Percentiles rank a stretch among this genome's conserved stretches.
Conservation (phyloP, 352 stramenopile species). For the Phytophthora pisi region DNA sequence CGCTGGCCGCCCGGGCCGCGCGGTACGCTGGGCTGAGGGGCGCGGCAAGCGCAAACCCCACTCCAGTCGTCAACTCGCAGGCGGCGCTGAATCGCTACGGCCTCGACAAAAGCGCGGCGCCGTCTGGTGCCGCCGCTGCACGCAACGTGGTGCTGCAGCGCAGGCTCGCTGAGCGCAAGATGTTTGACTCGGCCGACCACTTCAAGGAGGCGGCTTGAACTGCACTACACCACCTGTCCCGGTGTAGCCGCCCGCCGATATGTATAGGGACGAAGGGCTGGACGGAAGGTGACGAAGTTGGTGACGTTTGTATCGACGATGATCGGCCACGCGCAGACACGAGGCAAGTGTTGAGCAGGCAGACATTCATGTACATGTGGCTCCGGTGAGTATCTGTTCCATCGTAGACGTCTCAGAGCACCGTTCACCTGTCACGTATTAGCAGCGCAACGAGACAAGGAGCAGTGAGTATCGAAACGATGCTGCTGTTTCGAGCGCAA, state of each 20-base stretch:
- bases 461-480: too few species aligned
- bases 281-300: slow-evolving; percentile 6
- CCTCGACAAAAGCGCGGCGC: slow-evolving; percentile 28
- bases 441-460: too few species aligned
- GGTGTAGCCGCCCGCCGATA: neutral
- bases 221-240: neutral
- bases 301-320: slow-evolving; percentile 24
- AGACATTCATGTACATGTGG: neutral
- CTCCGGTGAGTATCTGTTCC: too few species aligned
- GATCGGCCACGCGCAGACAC: neutral
- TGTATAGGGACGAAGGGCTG: slow-evolving; percentile 1
- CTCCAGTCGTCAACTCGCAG: slow-evolving; percentile 7
- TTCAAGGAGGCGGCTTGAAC: slow-evolving; percentile 62
- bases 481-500: too few species aligned
- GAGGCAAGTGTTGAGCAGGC: slow-evolving; percentile 10
- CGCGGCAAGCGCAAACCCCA: slow-evolving; percentile 5
- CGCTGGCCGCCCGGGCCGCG: slow-evolving; percentile 21
- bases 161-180: slow-evolving; percentile 72
- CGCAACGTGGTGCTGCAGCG: slow-evolving; percentile 71
- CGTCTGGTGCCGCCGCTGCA: slow-evolving; percentile 46
- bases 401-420: too few species aligned
- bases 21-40: slow-evolving; percentile 31
- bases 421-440: too few species aligned
- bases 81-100: slow-evolving; percentile 28
- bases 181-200: slow-evolving; percentile 82